Percentiles rank a stretch among this genome's conserved stretches.
Conservation (phyloP, 2,329 filamentous ascomycete genomes). For the Pseudocercospora vitis region DNA sequence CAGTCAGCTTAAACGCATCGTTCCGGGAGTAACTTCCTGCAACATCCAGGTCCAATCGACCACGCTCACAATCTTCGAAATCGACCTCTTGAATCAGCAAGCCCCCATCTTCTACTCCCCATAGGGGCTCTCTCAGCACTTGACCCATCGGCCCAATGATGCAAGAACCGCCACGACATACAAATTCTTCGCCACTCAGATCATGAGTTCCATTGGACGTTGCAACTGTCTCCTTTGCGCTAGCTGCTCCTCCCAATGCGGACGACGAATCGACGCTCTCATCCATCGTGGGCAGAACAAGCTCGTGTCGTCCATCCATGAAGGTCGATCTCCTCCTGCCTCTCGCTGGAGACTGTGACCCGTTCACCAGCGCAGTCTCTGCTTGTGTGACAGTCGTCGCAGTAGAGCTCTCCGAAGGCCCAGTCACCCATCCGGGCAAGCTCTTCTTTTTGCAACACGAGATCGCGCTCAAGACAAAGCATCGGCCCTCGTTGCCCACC, state of each 20-base stretch:
- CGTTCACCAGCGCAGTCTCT: slow-evolving; percentile 8
- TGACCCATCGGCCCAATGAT: slow-evolving; percentile 79
- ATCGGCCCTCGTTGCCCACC: slow-evolving; percentile 75
- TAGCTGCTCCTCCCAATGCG: slow-evolving; percentile 8
- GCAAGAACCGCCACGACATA: slow-evolving; percentile 75
- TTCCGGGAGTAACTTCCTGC: slow-evolving; percentile 82
- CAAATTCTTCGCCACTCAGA: slow-evolving; percentile 50
- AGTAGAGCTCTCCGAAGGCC: too few relatives aligned
- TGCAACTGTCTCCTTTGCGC: slow-evolving; percentile 9
- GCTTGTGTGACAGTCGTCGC: background rate
- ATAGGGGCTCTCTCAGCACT: slow-evolving; percentile 76
- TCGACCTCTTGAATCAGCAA: slow-evolving; percentile 74
- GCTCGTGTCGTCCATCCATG: slow-evolving; percentile 57
- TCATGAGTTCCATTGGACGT: slow-evolving; percentile 14
- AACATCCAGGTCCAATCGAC: slow-evolving; percentile 78
- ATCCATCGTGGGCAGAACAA: slow-evolving; percentile 45
- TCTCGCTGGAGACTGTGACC: slow-evolving; percentile 18
- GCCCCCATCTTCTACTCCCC: slow-evolving; percentile 69
- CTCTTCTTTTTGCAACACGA: slow-evolving; percentile 68
- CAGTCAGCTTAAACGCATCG: slow-evolving; percentile 61
- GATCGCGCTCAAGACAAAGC: slow-evolving; percentile 83
- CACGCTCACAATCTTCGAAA: slow-evolving; percentile 82
- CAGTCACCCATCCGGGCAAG: slow-evolving; percentile 58
- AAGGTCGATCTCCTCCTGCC: slow-evolving; percentile 44
- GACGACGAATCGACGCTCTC: slow-evolving; percentile 21